phyloP scores from a whole-genome alignment of 192 early-diverging fungal species.

The Coemansia sp. region DNA sequence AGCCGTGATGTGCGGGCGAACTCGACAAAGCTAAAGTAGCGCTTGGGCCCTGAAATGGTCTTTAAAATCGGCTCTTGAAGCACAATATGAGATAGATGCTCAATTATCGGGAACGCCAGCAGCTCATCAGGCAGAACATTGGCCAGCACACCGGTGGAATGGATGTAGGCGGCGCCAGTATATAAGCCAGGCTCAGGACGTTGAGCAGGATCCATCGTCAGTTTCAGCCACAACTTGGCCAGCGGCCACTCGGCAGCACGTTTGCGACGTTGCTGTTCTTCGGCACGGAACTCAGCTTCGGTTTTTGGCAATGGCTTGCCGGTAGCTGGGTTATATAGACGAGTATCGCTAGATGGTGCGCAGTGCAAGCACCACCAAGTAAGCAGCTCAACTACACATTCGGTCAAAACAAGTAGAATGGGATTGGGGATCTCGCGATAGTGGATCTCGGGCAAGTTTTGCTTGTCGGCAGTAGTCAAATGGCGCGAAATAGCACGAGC shows the following conservation, averaged over 20 bases:
- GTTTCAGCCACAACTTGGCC: constrained; percentile 32
- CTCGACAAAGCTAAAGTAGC: constrained; percentile 53
- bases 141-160: constrained; percentile 47
- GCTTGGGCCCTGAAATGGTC: constrained; percentile 50
- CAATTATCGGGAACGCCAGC: constrained; percentile 52
- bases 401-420: constrained; percentile 37
- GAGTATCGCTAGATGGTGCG: constrained; percentile 15
- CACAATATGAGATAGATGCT: constrained; percentile 61
- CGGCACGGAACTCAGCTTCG: constrained; percentile 37
- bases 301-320: constrained; percentile 8
- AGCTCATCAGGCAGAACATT: constrained; percentile 53
- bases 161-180: constrained; percentile 35
- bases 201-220: constrained; percentile 34
- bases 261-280: constrained; percentile 19
- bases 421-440: constrained; percentile 55
- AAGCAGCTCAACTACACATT: constrained; percentile 50
- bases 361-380: constrained; percentile 54
- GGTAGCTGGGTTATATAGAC: constrained; percentile 10
- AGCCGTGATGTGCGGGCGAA: constrained; percentile 21
- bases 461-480: constrained; percentile 21
- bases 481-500: constrained; percentile 32
- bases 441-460: constrained; percentile 41
- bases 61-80: constrained; percentile 60
- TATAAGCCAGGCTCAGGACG: constrained; percentile 9
- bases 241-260: constrained; percentile 36